Evolutionary conservation across 306 rosid species (phyloP).

Genomic region (Acacia acuminata): DNA sequence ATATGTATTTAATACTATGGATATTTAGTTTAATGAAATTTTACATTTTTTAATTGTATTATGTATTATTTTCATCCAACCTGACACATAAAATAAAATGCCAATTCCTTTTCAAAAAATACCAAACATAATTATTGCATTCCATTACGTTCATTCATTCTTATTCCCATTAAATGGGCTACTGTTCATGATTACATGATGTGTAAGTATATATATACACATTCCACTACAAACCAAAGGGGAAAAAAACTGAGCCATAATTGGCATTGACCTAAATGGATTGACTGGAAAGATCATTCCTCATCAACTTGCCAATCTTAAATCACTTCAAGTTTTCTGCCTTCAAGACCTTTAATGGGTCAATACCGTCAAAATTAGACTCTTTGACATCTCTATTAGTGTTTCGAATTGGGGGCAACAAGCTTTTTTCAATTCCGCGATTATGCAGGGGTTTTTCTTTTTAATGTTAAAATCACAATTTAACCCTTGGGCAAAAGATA

Average conservation of each 20-base stretch:
- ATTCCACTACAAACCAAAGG: neutral
- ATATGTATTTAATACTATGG: neutral
- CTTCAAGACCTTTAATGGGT: conserved; percentile 81
- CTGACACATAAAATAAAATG: neutral
- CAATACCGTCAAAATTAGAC: conserved; percentile 76
- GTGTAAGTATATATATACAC: neutral
- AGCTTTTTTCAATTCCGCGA: conserved; percentile 64
- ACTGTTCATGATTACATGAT: conserved; percentile 6
- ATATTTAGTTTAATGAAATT: neutral
- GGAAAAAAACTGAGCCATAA: neutral
- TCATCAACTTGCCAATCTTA: conserved; percentile 57
- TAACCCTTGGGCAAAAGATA: no score
- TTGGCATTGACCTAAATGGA: conserved; percentile 33
- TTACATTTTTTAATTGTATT: neutral
- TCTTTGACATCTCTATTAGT: conserved; percentile 72
- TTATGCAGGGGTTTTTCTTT: no score
- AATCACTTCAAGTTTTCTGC: conserved; percentile 69
- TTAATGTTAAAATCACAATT: no score
- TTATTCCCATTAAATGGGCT: neutral
- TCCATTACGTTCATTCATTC: neutral
- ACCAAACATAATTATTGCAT: neutral
- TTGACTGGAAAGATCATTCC: conserved; percentile 60
- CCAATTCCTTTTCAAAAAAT: neutral
- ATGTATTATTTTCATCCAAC: neutral
- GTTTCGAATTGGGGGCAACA: conserved; percentile 87